Evolutionary conservation across 169 alveolate species (phyloP).

Genomic region (Babesia ovis): DNA sequence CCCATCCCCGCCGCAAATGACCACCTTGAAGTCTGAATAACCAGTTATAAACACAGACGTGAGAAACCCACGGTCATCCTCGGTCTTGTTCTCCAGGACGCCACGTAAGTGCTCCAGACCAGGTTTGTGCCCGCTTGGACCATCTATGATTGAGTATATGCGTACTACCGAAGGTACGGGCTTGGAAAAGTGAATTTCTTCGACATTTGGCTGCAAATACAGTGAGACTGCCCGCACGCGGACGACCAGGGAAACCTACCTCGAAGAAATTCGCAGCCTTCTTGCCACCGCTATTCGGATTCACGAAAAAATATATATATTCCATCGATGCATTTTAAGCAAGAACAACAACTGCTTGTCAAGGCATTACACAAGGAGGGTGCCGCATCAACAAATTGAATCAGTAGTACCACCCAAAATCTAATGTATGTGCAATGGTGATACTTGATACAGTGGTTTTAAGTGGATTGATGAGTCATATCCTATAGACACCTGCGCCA

Average conservation of each 20-base stretch:
- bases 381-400: not conserved
- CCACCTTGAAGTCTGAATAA: constrained; percentile 62
- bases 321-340: constrained; percentile 54
- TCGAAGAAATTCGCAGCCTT: constrained; percentile 78
- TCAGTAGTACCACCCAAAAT: constrained; percentile 44
- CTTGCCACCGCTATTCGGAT: constrained; percentile 86
- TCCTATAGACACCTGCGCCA: too few relatives aligned
- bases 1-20: constrained; percentile 97
- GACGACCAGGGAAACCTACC: constrained; percentile 31
- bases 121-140: constrained; percentile 80
- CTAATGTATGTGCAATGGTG: too few relatives aligned
- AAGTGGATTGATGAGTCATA: too few relatives aligned
- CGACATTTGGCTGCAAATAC: constrained; percentile 39
- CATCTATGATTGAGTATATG: constrained; percentile 75
- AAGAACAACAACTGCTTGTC: not conserved
- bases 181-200: constrained; percentile 35
- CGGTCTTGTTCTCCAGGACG: not conserved
- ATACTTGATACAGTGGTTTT: too few relatives aligned
- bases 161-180: constrained; percentile 45
- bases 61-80: constrained; percentile 16
- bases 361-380: not conserved
- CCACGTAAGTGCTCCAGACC: constrained; percentile 71
- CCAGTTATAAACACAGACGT: not conserved
- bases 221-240: not conserved
- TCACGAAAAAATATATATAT: constrained; percentile 73